Conservation (phyloP, 2,329 filamentous ascomycete species). For the Chlorencoelia australis region DNA sequence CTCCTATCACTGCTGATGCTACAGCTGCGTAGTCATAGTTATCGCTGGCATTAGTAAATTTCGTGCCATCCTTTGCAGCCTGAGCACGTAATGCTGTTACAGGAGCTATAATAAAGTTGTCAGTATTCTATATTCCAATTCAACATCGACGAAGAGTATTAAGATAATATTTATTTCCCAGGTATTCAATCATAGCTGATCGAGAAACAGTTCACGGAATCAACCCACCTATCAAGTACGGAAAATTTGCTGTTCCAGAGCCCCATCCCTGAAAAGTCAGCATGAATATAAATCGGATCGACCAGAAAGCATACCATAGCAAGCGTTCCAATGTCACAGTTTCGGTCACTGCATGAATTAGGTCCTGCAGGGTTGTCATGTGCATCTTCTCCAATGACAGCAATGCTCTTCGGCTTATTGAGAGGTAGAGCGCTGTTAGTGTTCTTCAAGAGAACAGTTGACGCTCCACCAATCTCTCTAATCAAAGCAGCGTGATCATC, state of each 20-base stretch:
- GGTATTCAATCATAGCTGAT: too few species aligned
- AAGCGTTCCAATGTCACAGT: slow-evolving; percentile 43
- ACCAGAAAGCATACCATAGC: slow-evolving; percentile 37
- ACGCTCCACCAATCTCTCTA: slow-evolving; percentile 50
- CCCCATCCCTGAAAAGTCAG: slow-evolving; percentile 60
- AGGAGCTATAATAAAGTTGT: too few species aligned
- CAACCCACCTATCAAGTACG: slow-evolving; percentile 71
- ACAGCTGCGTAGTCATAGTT: slow-evolving; percentile 43
- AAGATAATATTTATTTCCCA: too few species aligned
- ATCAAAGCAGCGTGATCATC: slow-evolving; percentile 64
- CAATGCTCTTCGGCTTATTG: slow-evolving; percentile 26
- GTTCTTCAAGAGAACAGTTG: slow-evolving; percentile 47
- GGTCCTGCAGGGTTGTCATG: slow-evolving; percentile 45
- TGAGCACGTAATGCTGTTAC: slow-evolving; percentile 57
- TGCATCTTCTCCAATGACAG: slow-evolving; percentile 38
- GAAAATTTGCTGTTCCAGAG: slow-evolving; percentile 62
- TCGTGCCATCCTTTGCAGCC: slow-evolving; percentile 47
- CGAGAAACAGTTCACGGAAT: too few species aligned
- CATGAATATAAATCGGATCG: slow-evolving; percentile 39
- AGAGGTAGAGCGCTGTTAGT: slow-evolving; percentile 44
- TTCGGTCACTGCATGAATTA: slow-evolving; percentile 50
- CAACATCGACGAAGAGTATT: too few species aligned
- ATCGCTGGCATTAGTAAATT: slow-evolving; percentile 57
- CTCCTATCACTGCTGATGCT: slow-evolving; percentile 55
- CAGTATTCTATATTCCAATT: too few species aligned